Percentiles rank a stretch among this genome's conserved stretches.
Conservation (phyloP, 306 rosid genomes). For the Vigna trinervia region DNA sequence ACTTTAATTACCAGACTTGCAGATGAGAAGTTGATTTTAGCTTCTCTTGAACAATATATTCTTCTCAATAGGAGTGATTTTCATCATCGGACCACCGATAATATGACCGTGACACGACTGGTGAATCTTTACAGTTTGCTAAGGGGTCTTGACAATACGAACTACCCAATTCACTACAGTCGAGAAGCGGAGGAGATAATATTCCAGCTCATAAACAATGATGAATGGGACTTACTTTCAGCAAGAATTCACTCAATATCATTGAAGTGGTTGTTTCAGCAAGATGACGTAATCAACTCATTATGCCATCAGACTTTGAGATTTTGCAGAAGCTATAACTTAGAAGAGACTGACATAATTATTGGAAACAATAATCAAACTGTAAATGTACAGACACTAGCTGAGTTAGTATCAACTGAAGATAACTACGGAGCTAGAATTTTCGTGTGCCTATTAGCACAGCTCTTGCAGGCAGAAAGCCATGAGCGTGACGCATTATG, state of each 20-base stretch:
- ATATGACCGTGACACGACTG: conserved; percentile 57
- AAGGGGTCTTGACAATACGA: conserved; percentile 68
- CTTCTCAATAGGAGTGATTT: conserved; percentile 62
- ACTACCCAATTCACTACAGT: conserved; percentile 67
- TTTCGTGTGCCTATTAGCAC: conserved; percentile 67
- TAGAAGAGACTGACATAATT: conserved; percentile 47
- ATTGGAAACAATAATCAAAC: conserved; percentile 48
- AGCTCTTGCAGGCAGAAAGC: conserved; percentile 63
- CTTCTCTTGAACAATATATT: conserved; percentile 86
- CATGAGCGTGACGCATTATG: conserved; percentile 63
- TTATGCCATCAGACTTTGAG: conserved; percentile 73
- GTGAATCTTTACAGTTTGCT: conserved; percentile 77
- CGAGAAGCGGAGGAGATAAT: conserved; percentile 78
- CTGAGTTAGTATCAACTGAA: conserved; percentile 71
- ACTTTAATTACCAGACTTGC: conserved; percentile 69
- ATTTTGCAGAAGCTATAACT: conserved; percentile 63
- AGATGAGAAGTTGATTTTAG: conserved; percentile 85
- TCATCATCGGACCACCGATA: conserved; percentile 50
- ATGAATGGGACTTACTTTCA: conserved; percentile 77
- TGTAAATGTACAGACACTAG: conserved; percentile 61
- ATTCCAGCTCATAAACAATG: conserved; percentile 63
- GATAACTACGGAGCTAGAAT: conserved; percentile 75
- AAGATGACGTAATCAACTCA: conserved; percentile 64
- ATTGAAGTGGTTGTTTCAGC: conserved; percentile 91
- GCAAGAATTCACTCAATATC: conserved; percentile 74